phyloP scores from a whole-genome alignment of 352 stramenopile species.

The Aphanomyces cochlioides region DNA sequence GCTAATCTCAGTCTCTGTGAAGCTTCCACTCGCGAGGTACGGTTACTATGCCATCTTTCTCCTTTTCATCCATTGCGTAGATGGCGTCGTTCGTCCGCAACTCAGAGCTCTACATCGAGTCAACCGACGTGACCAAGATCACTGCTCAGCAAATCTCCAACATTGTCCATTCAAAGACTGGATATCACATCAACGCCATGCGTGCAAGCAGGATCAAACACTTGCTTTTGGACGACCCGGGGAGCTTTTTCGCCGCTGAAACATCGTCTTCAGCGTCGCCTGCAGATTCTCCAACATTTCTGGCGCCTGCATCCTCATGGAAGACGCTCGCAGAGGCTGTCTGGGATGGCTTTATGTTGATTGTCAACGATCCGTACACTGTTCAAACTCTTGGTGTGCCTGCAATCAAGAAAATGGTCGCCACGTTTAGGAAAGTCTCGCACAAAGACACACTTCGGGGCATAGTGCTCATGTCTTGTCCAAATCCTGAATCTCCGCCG shows the following conservation, averaged over 20 bases:
- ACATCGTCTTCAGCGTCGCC: neutral
- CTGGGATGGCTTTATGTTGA: slow-evolving; percentile 27
- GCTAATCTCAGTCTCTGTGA: slow-evolving; percentile 6
- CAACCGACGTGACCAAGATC: slow-evolving; percentile 24
- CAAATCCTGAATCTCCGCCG: slow-evolving; percentile 18
- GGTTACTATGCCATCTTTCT: neutral
- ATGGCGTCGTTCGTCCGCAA: slow-evolving; percentile 17
- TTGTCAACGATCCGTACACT: slow-evolving; percentile 25
- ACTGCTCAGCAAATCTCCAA: slow-evolving; percentile 26
- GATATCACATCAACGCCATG: slow-evolving; percentile 28
- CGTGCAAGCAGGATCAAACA: slow-evolving; percentile 29
- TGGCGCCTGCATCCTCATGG: neutral
- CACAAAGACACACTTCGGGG: slow-evolving; percentile 20
- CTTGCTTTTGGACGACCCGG: slow-evolving; percentile 15
- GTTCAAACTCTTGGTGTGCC: slow-evolving; percentile 1
- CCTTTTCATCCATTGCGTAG: neutral
- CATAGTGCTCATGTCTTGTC: slow-evolving; percentile 24
- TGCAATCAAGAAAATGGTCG: slow-evolving; percentile 23
- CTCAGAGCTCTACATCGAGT: slow-evolving; percentile 20
- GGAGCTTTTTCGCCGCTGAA: neutral
- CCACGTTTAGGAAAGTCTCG: slow-evolving; percentile 21
- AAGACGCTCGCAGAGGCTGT: slow-evolving; percentile 25
- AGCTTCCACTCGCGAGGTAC: slow-evolving; percentile 25
- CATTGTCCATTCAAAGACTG: slow-evolving; percentile 18
- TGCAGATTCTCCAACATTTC: neutral